Base-by-base conservation (phyloP, 2,329 filamentous ascomycete genomes). In the Madurella fahalii region DNA sequence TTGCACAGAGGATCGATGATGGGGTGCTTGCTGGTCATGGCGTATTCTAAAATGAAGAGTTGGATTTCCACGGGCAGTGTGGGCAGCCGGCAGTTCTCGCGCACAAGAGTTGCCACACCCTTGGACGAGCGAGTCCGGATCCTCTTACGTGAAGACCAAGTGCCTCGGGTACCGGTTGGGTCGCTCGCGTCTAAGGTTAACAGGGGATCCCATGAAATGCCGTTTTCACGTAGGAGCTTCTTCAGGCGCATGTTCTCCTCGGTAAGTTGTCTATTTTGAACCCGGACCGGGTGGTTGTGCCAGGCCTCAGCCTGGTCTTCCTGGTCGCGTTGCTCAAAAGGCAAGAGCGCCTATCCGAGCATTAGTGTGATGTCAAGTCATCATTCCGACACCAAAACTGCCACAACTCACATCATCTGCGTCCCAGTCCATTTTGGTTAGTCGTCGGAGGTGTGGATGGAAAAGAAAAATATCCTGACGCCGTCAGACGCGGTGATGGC, bases 1-100 rank as follows among this genome's bases (percentile, higher is more conserved):
- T 72, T 74, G 47, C 71, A 78, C 42, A 83, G 68, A 2, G 80
- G 80, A 54, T 83, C 79, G 47, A 82, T 69, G 58, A 83, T 80
- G 32, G 80, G 75, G 32, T 70, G 56, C 1, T 71, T 63, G 61
- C 76, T 77, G 25, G 73, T 76, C 64, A 83, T 56, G 30, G 79
- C 74, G 61, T 77, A 79, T 41, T 74, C 73, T 45, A 83, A 69
- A 48, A 83, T 77, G 34, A 72, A 72, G 25, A 83, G 65, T 49
- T 80, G 71, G 43, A 83, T 72, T 65, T 83, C 80, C 30, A 73
- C 74, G 1, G 80, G 80, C 11, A 82, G 69, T 40, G 73, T 69
- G 1, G 76, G 78, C 40, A 73, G 47, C 15, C 46, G 51, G n/a
- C 18, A 44, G 9, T 31, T 25, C 4, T 42, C 25, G 12, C 17